Evolutionary conservation across 192 early-diverging fungal genomes (phyloP), one percentile per base, ranked within the genome.

Genomic region (Neocallimastix lanati): DNA sequence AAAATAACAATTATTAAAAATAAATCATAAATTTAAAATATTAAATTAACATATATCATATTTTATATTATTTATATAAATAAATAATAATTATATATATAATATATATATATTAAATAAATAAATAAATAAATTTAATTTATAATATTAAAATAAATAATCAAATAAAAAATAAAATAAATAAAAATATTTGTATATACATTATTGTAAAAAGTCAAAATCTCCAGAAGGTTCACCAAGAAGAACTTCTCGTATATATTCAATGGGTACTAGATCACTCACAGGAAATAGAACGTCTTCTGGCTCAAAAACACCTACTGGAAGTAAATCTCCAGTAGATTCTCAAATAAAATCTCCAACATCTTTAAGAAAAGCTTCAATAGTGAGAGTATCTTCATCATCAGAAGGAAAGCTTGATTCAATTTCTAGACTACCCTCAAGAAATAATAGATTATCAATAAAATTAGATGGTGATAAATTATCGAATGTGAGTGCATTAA

Each of bases 271-370:
- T 92, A 28, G 95, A 95, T 67, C 86, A 86, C 76, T 81, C 91
- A 29, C 92, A 87, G 16, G 87, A 88, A n/a, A 93, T 94, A 78
- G 89, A 93, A 7, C 91, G 93, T 78, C 90, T 91, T 77, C 88
- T 90, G 58, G 78, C 90, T 80, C 88, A 86, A 12, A 84, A 89
- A 77, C 87, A 90, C 12, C 40, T 21, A 21, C 40, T 67, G 50
- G 50, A n/a, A 67, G 25, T 4, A 67, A n/a, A 67, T 67, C 50
- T 0, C 50, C 50, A 67, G 5, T 21, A n/a, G n/a, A n/a, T 67
- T 67, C 50, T 27, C 7, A 21, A 67, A n/a, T 67, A 67, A 67
- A 67, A 67, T 33, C 30, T 33, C 30, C 30, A 33, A 33, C 30
- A 33, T 67, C 50, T n/a, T 16, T 16, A 67, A 67, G 50, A n/a